Base-by-base conservation (phyloP, 2,329 filamentous ascomycete genomes). In the Cordyceps cicadae region DNA sequence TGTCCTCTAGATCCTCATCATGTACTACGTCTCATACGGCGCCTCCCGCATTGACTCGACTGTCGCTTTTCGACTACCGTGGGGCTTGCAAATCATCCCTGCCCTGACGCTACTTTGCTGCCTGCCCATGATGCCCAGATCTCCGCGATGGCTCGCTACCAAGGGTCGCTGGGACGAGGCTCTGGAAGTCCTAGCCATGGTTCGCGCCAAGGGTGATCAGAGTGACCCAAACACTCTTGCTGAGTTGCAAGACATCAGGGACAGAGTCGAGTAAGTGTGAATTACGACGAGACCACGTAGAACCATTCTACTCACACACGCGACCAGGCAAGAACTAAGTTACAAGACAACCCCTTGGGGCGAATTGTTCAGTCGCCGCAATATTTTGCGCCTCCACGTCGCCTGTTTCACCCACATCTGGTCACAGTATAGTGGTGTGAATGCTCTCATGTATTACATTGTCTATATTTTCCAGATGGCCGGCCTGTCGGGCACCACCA, bases 21-120 rank as follows among this genome's bases (percentile, higher is more conserved):
- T 87, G 83, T 87, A 85, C 74, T 87, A 82, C 64, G 82, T 87
- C 68, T 81, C 79, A 12, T 85, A 84, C 65, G 86, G 83, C 41
- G 82, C 81, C 69, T 82, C 79, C 56, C 83, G 79, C 67, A 80
- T 88, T 62, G 63, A 74, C 0, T 82, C 84, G 19, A 70, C 78
- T 1, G 77, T 80, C 6, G 80, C 83, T 2, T 88, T 86, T 76
- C 74, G 84, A 45, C 76, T 84, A 0, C 82, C 85, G n/a, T 87
- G 84, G 83, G 84, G 79, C 61, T 72, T 84, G 2, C 84, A 87
- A 69, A 83, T 85, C 70, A 70, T 87, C 56, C 83, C 83, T 1
- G 82, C 79, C 48, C 68, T 86, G 21, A 68, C 81, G 49, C 78
- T 87, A 41, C 80, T 84, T 66, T 58, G 79, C 39, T 81, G 78